Evolutionary conservation across 2,329 filamentous ascomycete species (phyloP).

Genomic region (Coleophoma crateriformis): DNA sequence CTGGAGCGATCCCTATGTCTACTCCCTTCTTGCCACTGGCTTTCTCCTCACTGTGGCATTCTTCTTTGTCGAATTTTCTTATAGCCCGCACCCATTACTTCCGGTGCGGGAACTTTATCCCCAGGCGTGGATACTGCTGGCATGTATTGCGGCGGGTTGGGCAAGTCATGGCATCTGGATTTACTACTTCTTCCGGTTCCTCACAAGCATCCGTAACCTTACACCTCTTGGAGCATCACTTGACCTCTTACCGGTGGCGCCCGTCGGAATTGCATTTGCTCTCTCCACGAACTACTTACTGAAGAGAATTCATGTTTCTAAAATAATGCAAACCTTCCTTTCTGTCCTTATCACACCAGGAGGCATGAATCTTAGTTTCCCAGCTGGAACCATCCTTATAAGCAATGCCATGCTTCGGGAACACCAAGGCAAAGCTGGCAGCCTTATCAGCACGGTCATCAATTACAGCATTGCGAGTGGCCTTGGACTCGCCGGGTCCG

Average conservation of each 20-base stretch:
- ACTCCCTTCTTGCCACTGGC: constrained; percentile 49
- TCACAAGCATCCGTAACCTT: constrained; percentile 18
- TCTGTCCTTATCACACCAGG: constrained; percentile 51
- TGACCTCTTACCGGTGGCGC: constrained; percentile 19
- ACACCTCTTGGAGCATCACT: constrained; percentile 25
- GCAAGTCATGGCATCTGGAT: constrained; percentile 22
- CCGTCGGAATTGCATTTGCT: constrained; percentile 25
- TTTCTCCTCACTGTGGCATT: constrained; percentile 48
- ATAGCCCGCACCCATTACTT: constrained; percentile 46
- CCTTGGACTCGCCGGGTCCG: neutral
- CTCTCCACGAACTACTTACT: constrained; percentile 29
- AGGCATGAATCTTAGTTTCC: constrained; percentile 38
- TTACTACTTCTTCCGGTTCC: constrained; percentile 19
- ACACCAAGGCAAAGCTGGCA: neutral
- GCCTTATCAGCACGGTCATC: neutral
- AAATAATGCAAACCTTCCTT: constrained; percentile 49
- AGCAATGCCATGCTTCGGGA: neutral
- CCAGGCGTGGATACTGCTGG: constrained; percentile 41
- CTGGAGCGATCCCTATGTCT: neutral
- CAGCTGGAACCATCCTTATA: neutral
- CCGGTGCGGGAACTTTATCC: constrained; percentile 44
- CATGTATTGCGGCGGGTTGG: constrained; percentile 21
- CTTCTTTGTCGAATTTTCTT: constrained; percentile 41
- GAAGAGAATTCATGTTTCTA: constrained; percentile 20
- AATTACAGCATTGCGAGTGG: neutral